These are phyloP conservation scores for Volvox africanus DNA, from an alignment of 139 green algal species.

Conservation along the genomic window DNA sequence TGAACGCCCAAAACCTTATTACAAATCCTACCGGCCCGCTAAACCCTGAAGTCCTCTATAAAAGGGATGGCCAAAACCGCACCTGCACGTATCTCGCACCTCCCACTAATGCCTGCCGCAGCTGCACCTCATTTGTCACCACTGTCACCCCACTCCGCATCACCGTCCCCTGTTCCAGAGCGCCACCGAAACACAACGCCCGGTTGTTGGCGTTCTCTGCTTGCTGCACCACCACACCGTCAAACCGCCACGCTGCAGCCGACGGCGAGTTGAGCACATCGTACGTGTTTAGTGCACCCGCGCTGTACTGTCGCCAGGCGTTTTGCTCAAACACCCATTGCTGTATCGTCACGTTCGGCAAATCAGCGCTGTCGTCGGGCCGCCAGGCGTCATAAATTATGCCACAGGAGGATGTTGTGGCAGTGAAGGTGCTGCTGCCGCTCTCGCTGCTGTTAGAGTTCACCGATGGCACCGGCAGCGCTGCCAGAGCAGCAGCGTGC, in stretches of 20 bases:
- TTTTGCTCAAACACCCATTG: not conserved
- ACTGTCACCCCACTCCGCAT: not conserved
- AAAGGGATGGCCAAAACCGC: not conserved
- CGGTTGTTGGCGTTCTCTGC: not conserved
- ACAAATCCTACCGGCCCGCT: no score
- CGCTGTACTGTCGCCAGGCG: not conserved
- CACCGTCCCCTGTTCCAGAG: constrained; percentile 1
- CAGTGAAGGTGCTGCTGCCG: no score
- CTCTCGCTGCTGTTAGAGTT: no score
- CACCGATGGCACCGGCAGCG: not conserved
- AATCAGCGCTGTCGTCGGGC: not conserved
- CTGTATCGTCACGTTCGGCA: not conserved
- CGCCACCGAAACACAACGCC: constrained; percentile 25
- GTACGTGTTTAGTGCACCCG: not conserved
- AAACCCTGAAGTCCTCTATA: no score
- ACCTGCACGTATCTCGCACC: constrained; percentile 26
- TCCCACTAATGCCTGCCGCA: not conserved
- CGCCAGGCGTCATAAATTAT: not conserved
- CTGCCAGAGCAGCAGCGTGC: not conserved
- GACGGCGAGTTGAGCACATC: not conserved
- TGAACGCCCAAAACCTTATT: no score
- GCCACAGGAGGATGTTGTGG: not conserved
- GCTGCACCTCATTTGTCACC: constrained; percentile 11
- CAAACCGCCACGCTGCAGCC: not conserved
- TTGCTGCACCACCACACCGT: constrained; percentile 2